Conservation (phyloP, 73 alveolate genomes). For the Paramecium tetraurelia region DNA sequence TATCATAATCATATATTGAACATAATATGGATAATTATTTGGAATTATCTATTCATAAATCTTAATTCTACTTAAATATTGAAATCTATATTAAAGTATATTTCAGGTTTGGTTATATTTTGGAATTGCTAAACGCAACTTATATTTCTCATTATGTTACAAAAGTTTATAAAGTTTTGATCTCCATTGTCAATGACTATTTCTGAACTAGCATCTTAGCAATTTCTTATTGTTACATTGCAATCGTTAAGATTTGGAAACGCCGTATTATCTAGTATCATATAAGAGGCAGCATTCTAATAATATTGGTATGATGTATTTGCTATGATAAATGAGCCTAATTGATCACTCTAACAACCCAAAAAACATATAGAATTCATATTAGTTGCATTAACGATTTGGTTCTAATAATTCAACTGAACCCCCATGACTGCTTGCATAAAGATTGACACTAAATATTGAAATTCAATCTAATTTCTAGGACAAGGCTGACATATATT, state of each 20-base stretch:
- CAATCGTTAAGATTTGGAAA: not conserved
- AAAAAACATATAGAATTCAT: not conserved
- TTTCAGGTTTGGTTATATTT: not conserved
- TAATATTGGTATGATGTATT: not conserved
- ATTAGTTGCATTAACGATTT: not conserved
- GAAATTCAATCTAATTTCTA: not conserved
- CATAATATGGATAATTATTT: not conserved
- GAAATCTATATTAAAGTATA: not conserved
- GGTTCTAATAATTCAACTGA: not conserved
- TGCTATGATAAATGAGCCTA: not conserved
- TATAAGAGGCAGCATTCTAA: constrained; percentile 9
- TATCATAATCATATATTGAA: not conserved
- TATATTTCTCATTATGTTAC: not conserved
- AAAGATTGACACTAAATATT: not conserved
- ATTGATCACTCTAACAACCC: not conserved
- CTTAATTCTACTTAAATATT: not conserved
- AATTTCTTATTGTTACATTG: not conserved
- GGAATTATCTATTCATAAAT: not conserved
- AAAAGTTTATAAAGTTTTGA: not conserved
- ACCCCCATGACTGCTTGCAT: not conserved
- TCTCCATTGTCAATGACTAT: not conserved
- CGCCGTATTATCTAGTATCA: not conserved
- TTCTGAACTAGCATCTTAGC: not conserved
- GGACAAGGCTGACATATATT: not conserved
- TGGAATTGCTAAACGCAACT: not conserved